Evolutionary conservation across 148 eudicot genomes (phyloP).

Genomic region (Rhododendron kiyosumense): DNA sequence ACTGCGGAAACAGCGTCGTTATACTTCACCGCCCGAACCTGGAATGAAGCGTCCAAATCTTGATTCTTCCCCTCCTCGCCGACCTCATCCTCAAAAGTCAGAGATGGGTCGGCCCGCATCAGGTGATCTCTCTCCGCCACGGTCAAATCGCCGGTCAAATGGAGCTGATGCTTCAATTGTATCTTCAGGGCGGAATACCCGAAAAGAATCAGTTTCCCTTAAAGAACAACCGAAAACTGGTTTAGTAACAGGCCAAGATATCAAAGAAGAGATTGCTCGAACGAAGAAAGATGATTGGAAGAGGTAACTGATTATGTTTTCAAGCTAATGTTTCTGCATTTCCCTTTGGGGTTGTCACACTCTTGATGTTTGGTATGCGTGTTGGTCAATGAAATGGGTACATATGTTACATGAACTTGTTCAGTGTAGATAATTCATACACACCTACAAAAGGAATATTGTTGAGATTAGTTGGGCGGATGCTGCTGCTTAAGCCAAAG

Average conservation of each 20-base stretch:
- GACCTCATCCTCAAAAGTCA: slow-evolving; percentile 14
- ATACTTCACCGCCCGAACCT: slow-evolving; percentile 10
- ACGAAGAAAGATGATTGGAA: slow-evolving; percentile 49
- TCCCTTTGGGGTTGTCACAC: not conserved
- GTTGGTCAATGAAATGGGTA: not conserved
- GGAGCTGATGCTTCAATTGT: slow-evolving; percentile 15
- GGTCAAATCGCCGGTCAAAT: slow-evolving; percentile 8
- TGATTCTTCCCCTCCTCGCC: slow-evolving; percentile 44
- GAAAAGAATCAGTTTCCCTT: slow-evolving; percentile 15
- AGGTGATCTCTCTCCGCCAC: slow-evolving; percentile 7
- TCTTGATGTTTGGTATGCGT: not conserved
- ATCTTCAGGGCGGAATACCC: slow-evolving; percentile 13
- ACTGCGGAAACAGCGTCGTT: not conserved
- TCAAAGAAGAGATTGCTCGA: slow-evolving; percentile 63
- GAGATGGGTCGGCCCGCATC: slow-evolving; percentile 7
- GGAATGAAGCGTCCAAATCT: slow-evolving; percentile 19
- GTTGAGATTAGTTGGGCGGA: not conserved
- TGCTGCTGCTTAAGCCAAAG: not conserved
- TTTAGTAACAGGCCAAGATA: slow-evolving; percentile 65
- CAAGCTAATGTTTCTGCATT: not conserved
- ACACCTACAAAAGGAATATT: not conserved
- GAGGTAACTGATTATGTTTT: slow-evolving; percentile 39
- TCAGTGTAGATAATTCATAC: not conserved
- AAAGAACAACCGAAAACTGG: slow-evolving; percentile 56
- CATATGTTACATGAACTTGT: not conserved